These are phyloP conservation scores for Crotalaria pallida DNA, from an alignment of 306 rosid genomes.

Conservation along the genomic window DNA sequence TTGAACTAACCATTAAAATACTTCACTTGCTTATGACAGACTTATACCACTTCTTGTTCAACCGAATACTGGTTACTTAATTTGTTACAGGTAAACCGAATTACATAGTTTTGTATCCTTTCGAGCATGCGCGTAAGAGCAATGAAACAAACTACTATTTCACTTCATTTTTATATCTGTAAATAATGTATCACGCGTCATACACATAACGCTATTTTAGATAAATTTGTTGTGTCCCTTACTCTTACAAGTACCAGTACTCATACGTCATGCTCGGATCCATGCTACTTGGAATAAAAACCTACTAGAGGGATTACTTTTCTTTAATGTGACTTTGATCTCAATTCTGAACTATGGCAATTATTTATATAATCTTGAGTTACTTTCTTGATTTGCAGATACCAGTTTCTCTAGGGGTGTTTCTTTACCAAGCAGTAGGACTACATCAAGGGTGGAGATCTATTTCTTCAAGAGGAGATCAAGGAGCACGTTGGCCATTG, in stretches of 20 bases:
- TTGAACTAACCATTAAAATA: not conserved
- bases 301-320: too few species aligned
- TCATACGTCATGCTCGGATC: too few species aligned
- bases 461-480: constrained; percentile 43
- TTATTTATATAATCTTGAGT: not conserved
- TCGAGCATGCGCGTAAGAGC: not conserved
- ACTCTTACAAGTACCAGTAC: too few species aligned
- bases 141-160: too few species aligned
- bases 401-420: constrained; percentile 62
- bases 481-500: constrained; percentile 37
- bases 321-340: too few species aligned
- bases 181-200: too few species aligned
- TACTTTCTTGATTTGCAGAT: constrained; percentile 35
- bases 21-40: constrained; percentile 27
- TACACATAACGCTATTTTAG: too few species aligned
- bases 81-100: constrained; percentile 52
- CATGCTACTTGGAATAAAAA: too few species aligned
- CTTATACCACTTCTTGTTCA: constrained; percentile 49
- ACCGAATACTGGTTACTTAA: constrained; percentile 51
- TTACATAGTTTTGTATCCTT: not conserved
- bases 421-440: constrained; percentile 51
- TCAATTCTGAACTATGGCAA: not conserved
- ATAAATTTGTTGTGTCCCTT: too few species aligned
- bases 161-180: too few species aligned
- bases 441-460: constrained; percentile 47